phyloP scores from a whole-genome alignment of 2,329 filamentous ascomycete species.

The Canariomyces notabilis region DNA sequence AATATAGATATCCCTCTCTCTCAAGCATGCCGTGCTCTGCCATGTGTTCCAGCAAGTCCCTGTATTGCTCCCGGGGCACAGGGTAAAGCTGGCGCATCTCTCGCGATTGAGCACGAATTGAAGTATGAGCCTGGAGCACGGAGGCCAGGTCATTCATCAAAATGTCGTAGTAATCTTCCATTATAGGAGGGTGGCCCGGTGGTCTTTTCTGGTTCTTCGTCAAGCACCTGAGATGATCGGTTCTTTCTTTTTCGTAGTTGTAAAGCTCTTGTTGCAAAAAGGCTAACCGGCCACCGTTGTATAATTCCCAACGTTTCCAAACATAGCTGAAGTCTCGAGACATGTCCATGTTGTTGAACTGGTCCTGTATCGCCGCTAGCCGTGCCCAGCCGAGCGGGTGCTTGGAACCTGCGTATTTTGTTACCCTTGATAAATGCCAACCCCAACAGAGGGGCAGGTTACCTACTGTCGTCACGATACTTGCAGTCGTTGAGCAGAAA shows the following conservation, averaged over 20 bases:
- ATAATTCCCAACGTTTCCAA: background rate
- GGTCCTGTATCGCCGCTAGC: constrained; percentile 3
- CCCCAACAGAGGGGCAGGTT: too few species aligned
- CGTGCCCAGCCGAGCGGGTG: constrained; percentile 3
- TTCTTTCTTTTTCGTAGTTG: background rate
- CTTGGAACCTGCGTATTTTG: background rate
- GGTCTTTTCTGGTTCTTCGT: constrained; percentile 9
- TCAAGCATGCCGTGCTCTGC: background rate
- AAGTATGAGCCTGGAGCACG: background rate
- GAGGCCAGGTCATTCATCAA: constrained; percentile 3
- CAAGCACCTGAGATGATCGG: background rate
- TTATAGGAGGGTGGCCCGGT: background rate
- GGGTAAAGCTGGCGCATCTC: constrained; percentile 5
- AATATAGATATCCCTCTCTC: background rate
- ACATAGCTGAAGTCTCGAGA: constrained; percentile 1
- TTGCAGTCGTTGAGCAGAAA: background rate
- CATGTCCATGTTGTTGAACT: constrained; percentile 6
- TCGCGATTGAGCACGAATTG: background rate
- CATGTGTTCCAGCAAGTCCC: background rate
- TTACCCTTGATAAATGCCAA: background rate
- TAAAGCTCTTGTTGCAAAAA: background rate
- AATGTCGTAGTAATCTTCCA: constrained; percentile 2
- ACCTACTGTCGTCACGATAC: background rate
- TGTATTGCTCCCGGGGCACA: background rate
- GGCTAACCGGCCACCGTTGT: background rate